Evolutionary conservation across 2,329 filamentous ascomycete genomes (phyloP), one percentile per base, ranked within the genome.

Genomic region (Didymosphaeria variabile): DNA sequence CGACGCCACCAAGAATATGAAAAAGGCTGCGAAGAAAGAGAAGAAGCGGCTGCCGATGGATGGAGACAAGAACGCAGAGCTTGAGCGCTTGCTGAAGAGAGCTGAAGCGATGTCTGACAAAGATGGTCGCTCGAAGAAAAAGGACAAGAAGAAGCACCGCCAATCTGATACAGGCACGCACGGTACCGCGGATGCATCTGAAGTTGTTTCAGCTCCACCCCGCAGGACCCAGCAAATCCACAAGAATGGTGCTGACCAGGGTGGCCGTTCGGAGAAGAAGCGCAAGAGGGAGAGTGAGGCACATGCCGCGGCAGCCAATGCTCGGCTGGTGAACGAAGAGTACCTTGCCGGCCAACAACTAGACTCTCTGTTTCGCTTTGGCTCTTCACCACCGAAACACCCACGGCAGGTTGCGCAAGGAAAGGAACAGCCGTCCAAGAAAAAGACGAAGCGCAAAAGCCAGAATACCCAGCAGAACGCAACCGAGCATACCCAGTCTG

Each of bases 91-190:
- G 40, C 32, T 49, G 7, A 31, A 36, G n/a, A 36, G 36, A n/a
- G 23, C 26, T 15, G 31, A 17, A 7, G 58, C 32, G 3, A 21
- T n/a, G 23, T 5, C 52, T 1, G 26, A 21, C 13, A 31, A 26
- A 7, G 9, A 32, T 5, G 32, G 8, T 23, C 19, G 15, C 12
- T 29, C 17, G 19, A 51, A 36, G 47, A 38, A 50, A 29, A 40
- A 46, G 47, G 21, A 26, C 2, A 58, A 58, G 55, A 65, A 63
- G 55, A 72, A 72, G 59, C 64, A 67, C 38, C 71, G 72, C 55
- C 60, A 26, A 31, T 47, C 54, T 9, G 21, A 29, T 1, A 31
- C n/a, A 19, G 54, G 8, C 29, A 38, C 38, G 15, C 9, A 45
- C 26, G 52, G 17, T 8, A 29, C 23, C 17, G n/a, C 15, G n/a